Percentiles rank a stretch among this genome's conserved stretches.
These are phyloP conservation scores for Davidsoniella neocaledoniae DNA, from an alignment of 2,329 filamentous ascomycete genomes.

Conservation along the genomic window DNA sequence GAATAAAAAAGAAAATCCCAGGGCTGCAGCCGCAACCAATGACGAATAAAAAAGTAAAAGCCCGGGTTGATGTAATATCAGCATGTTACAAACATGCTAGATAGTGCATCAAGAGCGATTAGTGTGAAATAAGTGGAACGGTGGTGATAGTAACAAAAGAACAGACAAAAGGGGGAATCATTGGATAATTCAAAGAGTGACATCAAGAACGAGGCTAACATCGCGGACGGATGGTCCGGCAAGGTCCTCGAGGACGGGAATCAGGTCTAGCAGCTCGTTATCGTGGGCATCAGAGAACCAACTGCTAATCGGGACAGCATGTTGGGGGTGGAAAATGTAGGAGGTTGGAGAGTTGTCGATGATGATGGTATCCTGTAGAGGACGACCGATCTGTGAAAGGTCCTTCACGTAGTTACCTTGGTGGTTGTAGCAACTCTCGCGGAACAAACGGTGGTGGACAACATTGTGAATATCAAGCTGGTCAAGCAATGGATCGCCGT, in stretches of 20 bases:
- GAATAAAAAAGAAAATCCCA: slow-evolving; percentile 1
- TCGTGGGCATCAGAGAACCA: slow-evolving; percentile 99
- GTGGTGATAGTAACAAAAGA: slow-evolving; percentile 15
- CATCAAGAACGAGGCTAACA: slow-evolving; percentile 93
- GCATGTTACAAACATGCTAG: no score
- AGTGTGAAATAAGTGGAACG: neutral
- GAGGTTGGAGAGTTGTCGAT: slow-evolving; percentile 99
- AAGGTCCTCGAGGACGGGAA: slow-evolving; percentile 94
- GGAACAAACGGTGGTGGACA: slow-evolving; percentile 88
- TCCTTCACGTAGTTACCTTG: slow-evolving; percentile 99
- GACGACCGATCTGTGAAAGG: slow-evolving; percentile 86
- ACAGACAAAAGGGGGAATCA: slow-evolving; percentile 17
- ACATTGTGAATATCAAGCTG: slow-evolving; percentile 96
- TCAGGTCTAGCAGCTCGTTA: slow-evolving; percentile 93
- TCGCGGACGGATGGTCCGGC: slow-evolving; percentile 78
- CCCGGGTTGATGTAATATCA: no score
- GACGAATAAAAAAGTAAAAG: slow-evolving; percentile 15
- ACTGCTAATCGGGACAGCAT: slow-evolving; percentile 97
- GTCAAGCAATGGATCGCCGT: slow-evolving; percentile 88
- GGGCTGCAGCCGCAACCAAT: neutral
- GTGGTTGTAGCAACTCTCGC: slow-evolving; percentile 98
- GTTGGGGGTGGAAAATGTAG: slow-evolving; percentile 98
- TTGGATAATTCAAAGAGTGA: slow-evolving; percentile 43
- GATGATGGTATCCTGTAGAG: slow-evolving; percentile 95
- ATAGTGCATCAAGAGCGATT: no score